These are phyloP conservation scores for Hevea brasiliensis DNA, from an alignment of 345 rosid genomes.

Conservation along the genomic window DNA sequence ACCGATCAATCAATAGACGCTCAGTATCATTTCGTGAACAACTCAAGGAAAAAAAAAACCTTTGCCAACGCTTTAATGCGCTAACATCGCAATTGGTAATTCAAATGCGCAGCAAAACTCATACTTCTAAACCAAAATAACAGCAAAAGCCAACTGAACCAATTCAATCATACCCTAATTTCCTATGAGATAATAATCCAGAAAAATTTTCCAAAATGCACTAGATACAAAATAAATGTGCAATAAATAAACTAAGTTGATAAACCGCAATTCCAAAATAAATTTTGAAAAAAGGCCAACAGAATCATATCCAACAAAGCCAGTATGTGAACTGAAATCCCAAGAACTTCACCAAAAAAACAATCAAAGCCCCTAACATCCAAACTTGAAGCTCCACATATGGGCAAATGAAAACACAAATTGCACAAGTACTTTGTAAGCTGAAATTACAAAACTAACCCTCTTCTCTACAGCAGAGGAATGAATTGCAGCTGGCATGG, in stretches of 20 bases:
- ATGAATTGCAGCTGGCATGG: conserved; percentile 38
- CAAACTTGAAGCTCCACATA: too few relatives aligned
- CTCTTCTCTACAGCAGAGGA: conserved; percentile 59
- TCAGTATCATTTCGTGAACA: too few relatives aligned
- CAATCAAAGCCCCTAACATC: not conserved
- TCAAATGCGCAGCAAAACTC: not conserved
- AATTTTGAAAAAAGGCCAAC: too few relatives aligned
- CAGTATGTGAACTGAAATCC: not conserved
- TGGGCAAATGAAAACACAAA: not conserved
- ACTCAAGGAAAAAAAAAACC: too few relatives aligned
- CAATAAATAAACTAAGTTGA: too few relatives aligned
- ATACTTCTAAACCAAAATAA: not conserved
- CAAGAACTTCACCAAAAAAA: not conserved
- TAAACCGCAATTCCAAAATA: too few relatives aligned
- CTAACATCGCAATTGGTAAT: not conserved
- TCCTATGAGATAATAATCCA: too few relatives aligned
- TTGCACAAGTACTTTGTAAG: not conserved
- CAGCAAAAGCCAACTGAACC: not conserved
- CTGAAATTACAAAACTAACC: conserved; percentile 31
- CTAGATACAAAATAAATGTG: too few relatives aligned
- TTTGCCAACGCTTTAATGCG: not conserved
- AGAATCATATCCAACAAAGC: not conserved
- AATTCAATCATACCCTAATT: too few relatives aligned
- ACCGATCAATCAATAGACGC: not conserved
- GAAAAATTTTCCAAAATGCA: too few relatives aligned